Evolutionary conservation across 441 rosid species (phyloP).

Genomic region (Omphalea diandra): DNA sequence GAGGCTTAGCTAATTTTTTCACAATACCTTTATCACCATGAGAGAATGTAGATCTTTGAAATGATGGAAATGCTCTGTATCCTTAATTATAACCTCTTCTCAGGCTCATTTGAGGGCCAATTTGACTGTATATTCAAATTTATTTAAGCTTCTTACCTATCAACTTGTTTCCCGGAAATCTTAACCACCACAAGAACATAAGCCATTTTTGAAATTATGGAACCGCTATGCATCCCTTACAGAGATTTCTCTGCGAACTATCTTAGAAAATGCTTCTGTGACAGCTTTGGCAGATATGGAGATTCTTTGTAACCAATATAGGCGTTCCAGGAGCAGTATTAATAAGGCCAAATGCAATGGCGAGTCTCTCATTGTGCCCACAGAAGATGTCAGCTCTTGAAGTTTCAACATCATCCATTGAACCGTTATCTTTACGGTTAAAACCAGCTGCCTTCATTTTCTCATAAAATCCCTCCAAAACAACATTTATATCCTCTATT

Average conservation of each 20-base stretch:
- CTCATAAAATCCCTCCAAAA: constrained; percentile 66
- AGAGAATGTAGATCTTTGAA: background rate
- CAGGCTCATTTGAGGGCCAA: background rate
- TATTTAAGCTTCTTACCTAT: constrained; percentile 5
- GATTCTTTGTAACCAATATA: constrained; percentile 87
- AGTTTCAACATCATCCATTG: constrained; percentile 41
- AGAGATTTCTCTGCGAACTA: constrained; percentile 79
- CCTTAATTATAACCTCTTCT: constrained; percentile 4
- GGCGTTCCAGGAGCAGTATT: constrained; percentile 90
- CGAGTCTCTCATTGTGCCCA: constrained; percentile 90
- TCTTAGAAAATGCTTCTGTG: constrained; percentile 69
- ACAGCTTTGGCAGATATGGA: constrained; percentile 75
- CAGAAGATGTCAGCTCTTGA: constrained; percentile 78
- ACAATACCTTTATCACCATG: background rate
- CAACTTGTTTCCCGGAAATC: constrained; percentile 38
- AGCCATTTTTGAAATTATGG: constrained; percentile 84
- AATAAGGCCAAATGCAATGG: constrained; percentile 72
- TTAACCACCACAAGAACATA: constrained; percentile 76
- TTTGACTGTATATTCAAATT: background rate
- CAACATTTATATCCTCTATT: constrained; percentile 55
- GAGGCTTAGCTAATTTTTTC: background rate
- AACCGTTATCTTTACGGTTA: constrained; percentile 33
- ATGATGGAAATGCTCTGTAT: background rate
- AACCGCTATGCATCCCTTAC: constrained; percentile 79
- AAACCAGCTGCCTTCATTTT: constrained; percentile 58